Evolutionary conservation across 306 rosid genomes (phyloP), one percentile per base, ranked within the genome.

Genomic region (Cucurbita argyrosperma): DNA sequence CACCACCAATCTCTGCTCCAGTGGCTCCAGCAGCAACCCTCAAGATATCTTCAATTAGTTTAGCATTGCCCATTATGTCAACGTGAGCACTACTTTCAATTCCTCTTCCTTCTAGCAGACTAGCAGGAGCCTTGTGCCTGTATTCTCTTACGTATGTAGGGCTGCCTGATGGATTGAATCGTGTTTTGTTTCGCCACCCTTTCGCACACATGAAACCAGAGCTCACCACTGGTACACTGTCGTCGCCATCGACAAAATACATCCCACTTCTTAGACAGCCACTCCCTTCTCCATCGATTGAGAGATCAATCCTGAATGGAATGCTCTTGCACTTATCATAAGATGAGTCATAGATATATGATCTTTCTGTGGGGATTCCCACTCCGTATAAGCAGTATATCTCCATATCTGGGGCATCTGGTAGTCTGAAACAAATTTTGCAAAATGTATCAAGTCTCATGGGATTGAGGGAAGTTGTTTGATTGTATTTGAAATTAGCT

Each of bases 201-300:
- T 87, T 90, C 6, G 89, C 86, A 39, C 96, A 88, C 96, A 88
- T 92, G 87, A 81, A 88, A 14, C 97, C 95, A 11, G 96, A 86
- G 72, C 96, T 92, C 70, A 88, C 3, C 18, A 87, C 79, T 1
- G 88, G 84, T 49, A 79, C 86, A 12, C 82, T 81, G 59, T 83
- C 90, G 55, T 92, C 96, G 8, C 92, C 90, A 15, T 88, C 94
- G 74, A 79, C 89, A 67, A 76, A 89, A 76, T 82, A 59, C 68
- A 81, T 84, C 19, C 87, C 90, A 15, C 72, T 80, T 60, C 76
- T 80, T 38, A 87, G 74, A 80, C 81, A 74, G 64, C 81, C 77
- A 6, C 76, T 79, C 5, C 71, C 77, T 40, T 78, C 79, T 81
- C 85, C 89, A 30, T 82, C 67, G 8, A 77, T 85, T 65, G 94